Evolutionary conservation across 176 grass and related monocot species (phyloP), one percentile per base, ranked within the genome.

Genomic region (Oryza glaberrima): DNA sequence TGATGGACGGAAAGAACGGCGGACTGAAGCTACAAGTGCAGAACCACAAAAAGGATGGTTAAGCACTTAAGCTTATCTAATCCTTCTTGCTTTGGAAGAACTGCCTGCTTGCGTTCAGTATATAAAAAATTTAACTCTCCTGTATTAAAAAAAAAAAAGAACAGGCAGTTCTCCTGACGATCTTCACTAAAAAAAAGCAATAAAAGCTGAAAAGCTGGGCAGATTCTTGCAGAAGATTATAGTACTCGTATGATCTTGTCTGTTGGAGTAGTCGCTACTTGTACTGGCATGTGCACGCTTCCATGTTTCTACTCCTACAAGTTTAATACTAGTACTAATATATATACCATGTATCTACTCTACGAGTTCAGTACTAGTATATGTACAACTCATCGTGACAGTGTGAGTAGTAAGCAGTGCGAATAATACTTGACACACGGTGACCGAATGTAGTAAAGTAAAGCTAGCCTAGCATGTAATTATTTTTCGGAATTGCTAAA

Each of bases 161-260:
- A 54, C 15, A 54, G 16, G 5, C 16, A 19, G 51, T 49, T 54
- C 51, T 58, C 17, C 52, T 58, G 52, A 2, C 17, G 52, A 6
- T 58, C 7, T 58, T 2, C 52, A 58, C 7, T 58, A 14, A 4
- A 49, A 32, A 32, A 19, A 58, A 20, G 12, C 40, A 19, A 72
- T 14, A 41, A 19, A 65, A 52, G 15, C 58, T 65, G 43, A 41
- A 73, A 74, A 54, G 69, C 58, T 74, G 69, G 20, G 28, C 9
- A 81, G 70, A 75, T 86, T 86, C 43, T 81, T 3, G 58, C 60
- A 56, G 60, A 7, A 1, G 60, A 74, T 43, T 74, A 67, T 75
- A 44, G 38, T 44, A 52, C 61, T 69, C 67, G 64, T 58, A 34
- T 58, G 61, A 43, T 45, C 20, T 72, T 7, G 44, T 56, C 70